These are phyloP conservation scores for Syzygium syzygioides DNA, from an alignment of 441 rosid genomes.

Conservation along the genomic window DNA sequence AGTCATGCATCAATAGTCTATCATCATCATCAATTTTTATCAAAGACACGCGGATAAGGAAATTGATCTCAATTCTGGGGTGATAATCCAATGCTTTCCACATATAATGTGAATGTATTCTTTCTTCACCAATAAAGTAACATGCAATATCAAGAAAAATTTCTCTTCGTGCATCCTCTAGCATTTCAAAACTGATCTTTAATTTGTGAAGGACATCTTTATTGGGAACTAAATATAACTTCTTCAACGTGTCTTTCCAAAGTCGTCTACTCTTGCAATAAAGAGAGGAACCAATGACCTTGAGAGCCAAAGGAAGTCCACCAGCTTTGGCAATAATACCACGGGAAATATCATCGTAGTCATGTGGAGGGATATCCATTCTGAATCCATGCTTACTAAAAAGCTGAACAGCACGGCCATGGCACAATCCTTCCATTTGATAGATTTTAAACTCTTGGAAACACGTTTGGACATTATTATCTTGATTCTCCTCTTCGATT, in stretches of 20 bases:
- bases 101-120: not conserved
- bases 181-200: not conserved
- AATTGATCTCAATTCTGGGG: not conserved
- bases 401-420: not conserved
- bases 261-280: no score
- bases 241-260: not conserved
- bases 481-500: accelerated
- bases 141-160: not conserved
- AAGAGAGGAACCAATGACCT: not conserved
- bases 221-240: accelerated
- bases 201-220: accelerated
- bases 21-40: not conserved
- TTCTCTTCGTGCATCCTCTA: not conserved
- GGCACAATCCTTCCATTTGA: not conserved
- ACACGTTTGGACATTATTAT: no score
- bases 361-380: not conserved
- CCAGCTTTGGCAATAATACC: not conserved
- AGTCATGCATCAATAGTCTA: not conserved
- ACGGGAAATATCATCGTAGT: not conserved
- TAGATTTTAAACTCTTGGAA: not conserved
- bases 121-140: not conserved
- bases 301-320: not conserved
- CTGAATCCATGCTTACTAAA: not conserved
- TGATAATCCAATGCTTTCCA: not conserved
- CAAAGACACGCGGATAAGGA: not conserved